Conservation (phyloP, 2,329 filamentous ascomycete species). For the Xylaria sp. region DNA sequence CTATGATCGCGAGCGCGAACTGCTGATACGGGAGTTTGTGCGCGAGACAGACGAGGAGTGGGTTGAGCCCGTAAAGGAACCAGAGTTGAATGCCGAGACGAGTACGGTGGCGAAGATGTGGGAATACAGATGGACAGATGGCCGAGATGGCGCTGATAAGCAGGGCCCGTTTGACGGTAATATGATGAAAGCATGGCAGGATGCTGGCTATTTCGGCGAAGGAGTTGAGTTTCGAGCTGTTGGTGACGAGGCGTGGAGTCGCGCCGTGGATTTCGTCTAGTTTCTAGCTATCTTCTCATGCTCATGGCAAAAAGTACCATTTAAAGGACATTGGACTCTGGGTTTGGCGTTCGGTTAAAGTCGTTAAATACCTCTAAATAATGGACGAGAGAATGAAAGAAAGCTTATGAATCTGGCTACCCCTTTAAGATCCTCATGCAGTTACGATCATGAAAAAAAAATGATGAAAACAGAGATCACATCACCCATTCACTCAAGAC, state of each 20-base stretch:
- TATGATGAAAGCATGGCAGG: constrained; percentile 87
- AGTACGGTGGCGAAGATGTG: constrained; percentile 49
- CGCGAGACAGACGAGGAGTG: constrained; percentile 85
- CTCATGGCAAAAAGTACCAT: background rate
- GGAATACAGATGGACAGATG: constrained; percentile 92
- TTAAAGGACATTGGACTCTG: background rate
- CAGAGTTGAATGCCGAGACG: constrained; percentile 23
- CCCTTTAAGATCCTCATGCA: no score
- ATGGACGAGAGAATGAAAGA: background rate
- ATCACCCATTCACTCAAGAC: background rate
- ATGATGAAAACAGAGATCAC: constrained; percentile 19
- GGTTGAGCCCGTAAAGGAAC: constrained; percentile 44
- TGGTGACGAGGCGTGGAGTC: constrained; percentile 52
- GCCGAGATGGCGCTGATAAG: constrained; percentile 67
- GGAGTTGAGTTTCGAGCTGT: constrained; percentile 72
- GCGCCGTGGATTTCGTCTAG: constrained; percentile 45
- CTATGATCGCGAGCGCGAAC: constrained; percentile 82
- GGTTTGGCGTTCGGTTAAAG: background rate
- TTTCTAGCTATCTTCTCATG: background rate
- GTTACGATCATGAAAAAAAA: background rate
- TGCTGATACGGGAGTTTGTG: constrained; percentile 74
- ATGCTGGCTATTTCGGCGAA: constrained; percentile 87
- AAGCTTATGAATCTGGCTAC: background rate
- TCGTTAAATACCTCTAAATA: background rate
- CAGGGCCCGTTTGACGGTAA: constrained; percentile 83